Base-by-base conservation (phyloP, 2,329 filamentous ascomycete species). In the Leptographium galeiforme region DNA sequence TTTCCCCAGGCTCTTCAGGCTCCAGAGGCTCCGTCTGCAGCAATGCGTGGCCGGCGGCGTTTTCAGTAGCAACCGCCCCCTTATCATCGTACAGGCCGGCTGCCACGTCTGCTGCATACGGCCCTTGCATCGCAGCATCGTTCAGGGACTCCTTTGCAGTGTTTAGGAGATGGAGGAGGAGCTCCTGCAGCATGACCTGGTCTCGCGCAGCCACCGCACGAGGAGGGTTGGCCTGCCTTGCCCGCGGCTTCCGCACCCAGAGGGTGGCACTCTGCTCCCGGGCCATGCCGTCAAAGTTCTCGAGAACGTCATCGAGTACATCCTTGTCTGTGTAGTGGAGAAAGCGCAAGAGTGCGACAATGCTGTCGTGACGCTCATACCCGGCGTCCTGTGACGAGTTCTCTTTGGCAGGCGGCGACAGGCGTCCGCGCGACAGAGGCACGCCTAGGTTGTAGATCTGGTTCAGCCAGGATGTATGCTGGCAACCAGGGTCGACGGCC, bases 361-460 rank as follows among this genome's bases (percentile, higher is more conserved):
- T 66, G 16, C 33, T 48, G n/a, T 59, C 52, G 16, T 58, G 60
- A 1, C 58, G 58, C 1, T 51, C 54, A 30, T 57, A 60, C 11
- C 53, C 43, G 1, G 56, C 51, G 39, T 64, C 51, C 1, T 43
- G 50, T 16, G 59, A 58, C 3, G 55, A 53, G 19, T 59, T 38
- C 34, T 55, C 57, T 4, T 60, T 60, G 10, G 55, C 48, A 2
- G 51, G 43, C 0, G 61, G 62, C 8, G 59, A 61, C 19, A 60
- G 55, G 13, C 16, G 53, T 8, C 43, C 52, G 32, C 62, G 60
- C 4, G 58, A 54, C 1, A 64, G 41, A 5, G 30, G 19, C n/a
- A 66, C 50, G 18, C 59, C 63, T 1, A 67, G 53, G 16, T 57
- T 58, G 48, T 65, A 66, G 6, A 57, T 53, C 11, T 39, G 39